phyloP scores from a whole-genome alignment of 768 basidiomycete genomes.

The Lenzites betulinus region DNA sequence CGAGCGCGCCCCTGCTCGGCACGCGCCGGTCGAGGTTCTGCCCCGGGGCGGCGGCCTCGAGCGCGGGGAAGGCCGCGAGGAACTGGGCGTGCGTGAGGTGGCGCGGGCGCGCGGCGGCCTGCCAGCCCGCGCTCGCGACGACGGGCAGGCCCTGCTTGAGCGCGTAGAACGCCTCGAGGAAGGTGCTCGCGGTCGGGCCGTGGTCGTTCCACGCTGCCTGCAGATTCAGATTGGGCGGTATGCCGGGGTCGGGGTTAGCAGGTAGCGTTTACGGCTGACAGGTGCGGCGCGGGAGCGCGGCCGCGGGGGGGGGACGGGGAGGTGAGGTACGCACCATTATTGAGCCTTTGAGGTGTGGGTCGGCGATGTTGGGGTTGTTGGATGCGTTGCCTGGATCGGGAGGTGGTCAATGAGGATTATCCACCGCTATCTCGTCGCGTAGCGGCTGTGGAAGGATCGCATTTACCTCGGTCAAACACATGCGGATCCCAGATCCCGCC shows the following conservation, averaged over 20 bases:
- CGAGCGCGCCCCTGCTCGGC: slow-evolving; percentile 21
- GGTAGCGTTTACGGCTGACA: not conserved
- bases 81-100: slow-evolving; percentile 30
- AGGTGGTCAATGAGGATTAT: not conserved
- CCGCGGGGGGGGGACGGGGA: not conserved
- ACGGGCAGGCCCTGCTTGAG: slow-evolving; percentile 30
- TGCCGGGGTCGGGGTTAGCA: not conserved
- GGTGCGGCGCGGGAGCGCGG: not conserved
- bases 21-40: slow-evolving; percentile 30
- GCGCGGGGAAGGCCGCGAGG: slow-evolving; percentile 20
- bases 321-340: slow-evolving; percentile 25
- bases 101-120: slow-evolving; percentile 27
- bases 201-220: slow-evolving; percentile 33
- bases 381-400: slow-evolving; percentile 25
- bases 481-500: slow-evolving; percentile 31
- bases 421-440: not conserved
- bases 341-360: slow-evolving; percentile 27
- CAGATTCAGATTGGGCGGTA: too few relatives aligned
- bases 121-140: slow-evolving; percentile 27
- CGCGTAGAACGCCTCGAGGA: slow-evolving; percentile 31
- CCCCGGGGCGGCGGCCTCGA: slow-evolving; percentile 25
- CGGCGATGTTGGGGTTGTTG: slow-evolving; percentile 26
- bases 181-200: slow-evolving; percentile 30
- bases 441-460: not conserved
- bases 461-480: slow-evolving; percentile 27